These are phyloP conservation scores for Nematocida sp. DNA, from an alignment of 371 early-diverging fungal species.

Conservation along the genomic window DNA sequence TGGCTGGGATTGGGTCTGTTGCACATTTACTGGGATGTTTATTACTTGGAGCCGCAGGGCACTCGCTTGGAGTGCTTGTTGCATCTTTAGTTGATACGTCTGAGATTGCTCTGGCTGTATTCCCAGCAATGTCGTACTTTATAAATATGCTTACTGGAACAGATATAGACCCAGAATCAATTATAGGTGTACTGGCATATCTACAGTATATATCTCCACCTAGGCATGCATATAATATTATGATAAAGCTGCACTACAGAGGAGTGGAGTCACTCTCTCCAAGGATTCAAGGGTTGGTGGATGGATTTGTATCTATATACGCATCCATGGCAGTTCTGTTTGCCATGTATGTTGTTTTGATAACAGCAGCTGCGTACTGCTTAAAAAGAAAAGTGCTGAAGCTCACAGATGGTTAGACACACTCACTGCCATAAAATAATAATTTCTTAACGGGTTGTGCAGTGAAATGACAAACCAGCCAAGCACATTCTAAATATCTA, in stretches of 20 bases:
- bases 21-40: constrained; percentile 23
- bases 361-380: constrained; percentile 8
- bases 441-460: neutral
- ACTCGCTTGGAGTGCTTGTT: constrained; percentile 55
- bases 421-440: neutral
- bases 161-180: constrained; percentile 46
- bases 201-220: constrained; percentile 63
- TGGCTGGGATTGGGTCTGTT: constrained; percentile 30
- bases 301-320: constrained; percentile 28
- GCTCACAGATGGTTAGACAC: constrained; percentile 36
- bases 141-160: constrained; percentile 59
- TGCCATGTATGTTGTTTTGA: constrained; percentile 35
- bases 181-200: constrained; percentile 19
- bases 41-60: constrained; percentile 40
- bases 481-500: too few species aligned
- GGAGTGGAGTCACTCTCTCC: neutral
- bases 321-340: constrained; percentile 13
- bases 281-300: neutral
- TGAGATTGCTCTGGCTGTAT: constrained; percentile 56
- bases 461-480: too few species aligned
- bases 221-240: constrained; percentile 60
- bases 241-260: constrained; percentile 59
- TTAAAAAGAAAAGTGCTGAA: constrained; percentile 38
- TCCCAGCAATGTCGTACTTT: constrained; percentile 55
- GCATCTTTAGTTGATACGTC: constrained; percentile 45